These are phyloP conservation scores for Fusarium scirpi DNA, from an alignment of 2,329 filamentous ascomycete genomes.

Conservation along the genomic window DNA sequence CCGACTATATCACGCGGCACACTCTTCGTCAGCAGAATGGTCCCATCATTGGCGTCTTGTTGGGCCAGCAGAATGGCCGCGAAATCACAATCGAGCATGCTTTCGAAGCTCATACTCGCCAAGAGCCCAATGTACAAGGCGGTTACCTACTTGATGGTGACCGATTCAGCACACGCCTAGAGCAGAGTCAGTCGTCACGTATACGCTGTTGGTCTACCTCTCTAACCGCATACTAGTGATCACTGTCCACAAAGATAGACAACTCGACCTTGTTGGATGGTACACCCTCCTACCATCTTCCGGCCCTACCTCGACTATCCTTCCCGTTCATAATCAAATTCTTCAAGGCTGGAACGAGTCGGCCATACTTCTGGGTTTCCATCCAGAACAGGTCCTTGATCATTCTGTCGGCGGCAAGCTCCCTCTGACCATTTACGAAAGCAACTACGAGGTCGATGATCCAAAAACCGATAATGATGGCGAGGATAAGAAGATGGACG, in stretches of 20 bases:
- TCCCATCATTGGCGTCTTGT: slow-evolving; percentile 85
- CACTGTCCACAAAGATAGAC: slow-evolving; percentile 85
- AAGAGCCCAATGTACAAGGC: slow-evolving; percentile 60
- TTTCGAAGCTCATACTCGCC: slow-evolving; percentile 79
- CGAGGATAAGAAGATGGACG: slow-evolving; percentile 80
- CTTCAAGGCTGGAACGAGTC: slow-evolving; percentile 83
- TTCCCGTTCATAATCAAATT: slow-evolving; percentile 83
- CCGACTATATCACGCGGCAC: slow-evolving; percentile 95
- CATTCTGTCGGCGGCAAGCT: slow-evolving; percentile 79
- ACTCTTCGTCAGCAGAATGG: slow-evolving; percentile 80
- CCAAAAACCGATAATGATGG: slow-evolving; percentile 60
- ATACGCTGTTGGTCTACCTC: not conserved
- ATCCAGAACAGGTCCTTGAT: slow-evolving; percentile 70
- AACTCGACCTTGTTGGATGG: slow-evolving; percentile 91
- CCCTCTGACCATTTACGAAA: slow-evolving; percentile 92
- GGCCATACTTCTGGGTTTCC: slow-evolving; percentile 88
- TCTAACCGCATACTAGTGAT: slow-evolving; percentile 70
- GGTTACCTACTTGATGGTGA: slow-evolving; percentile 71
- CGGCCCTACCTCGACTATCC: slow-evolving; percentile 76
- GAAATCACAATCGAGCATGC: slow-evolving; percentile 93
- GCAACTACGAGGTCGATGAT: slow-evolving; percentile 78
- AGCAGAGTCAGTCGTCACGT: slow-evolving; percentile 76
- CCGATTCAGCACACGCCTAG: slow-evolving; percentile 83
- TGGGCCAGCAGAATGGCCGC: slow-evolving; percentile 91
- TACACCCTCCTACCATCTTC: slow-evolving; percentile 81